phyloP scores from a whole-genome alignment of 2,329 filamentous ascomycete genomes.

The Pyricularia sp. region DNA sequence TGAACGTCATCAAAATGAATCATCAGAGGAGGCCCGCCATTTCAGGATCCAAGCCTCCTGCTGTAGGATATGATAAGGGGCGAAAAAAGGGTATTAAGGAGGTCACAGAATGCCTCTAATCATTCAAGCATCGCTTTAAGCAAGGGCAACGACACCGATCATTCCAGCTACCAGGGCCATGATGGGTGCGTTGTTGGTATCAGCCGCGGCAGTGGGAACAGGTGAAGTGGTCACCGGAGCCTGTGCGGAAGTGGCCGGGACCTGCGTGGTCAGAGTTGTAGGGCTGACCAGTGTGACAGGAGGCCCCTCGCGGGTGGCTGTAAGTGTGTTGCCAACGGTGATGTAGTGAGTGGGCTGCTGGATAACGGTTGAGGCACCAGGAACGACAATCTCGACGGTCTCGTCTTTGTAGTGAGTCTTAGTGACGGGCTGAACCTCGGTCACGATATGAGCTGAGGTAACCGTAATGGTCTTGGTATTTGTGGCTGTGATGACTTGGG shows the following conservation, averaged over 20 bases:
- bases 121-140: slow-evolving; percentile 13
- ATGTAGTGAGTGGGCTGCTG: slow-evolving; percentile 17
- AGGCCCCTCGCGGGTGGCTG: slow-evolving; percentile 13
- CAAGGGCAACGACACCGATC: slow-evolving; percentile 22
- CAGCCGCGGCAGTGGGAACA: slow-evolving; percentile 17
- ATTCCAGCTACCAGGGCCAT: slow-evolving; percentile 25
- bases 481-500: slow-evolving; percentile 28
- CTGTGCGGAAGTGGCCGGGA: slow-evolving; percentile 5
- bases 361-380: slow-evolving; percentile 19
- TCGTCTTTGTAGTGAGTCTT: slow-evolving; percentile 23
- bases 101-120: neutral
- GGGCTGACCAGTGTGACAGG: slow-evolving; percentile 18
- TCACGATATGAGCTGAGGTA: slow-evolving; percentile 23
- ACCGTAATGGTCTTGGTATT: slow-evolving; percentile 25
- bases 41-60: neutral
- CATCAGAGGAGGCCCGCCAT: neutral
- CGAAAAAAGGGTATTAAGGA: neutral
- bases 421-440: slow-evolving; percentile 27
- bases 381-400: slow-evolving; percentile 26
- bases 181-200: slow-evolving; percentile 17
- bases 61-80: neutral
- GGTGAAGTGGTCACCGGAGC: slow-evolving; percentile 7
- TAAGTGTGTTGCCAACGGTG: slow-evolving; percentile 19
- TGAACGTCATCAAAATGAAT: neutral
- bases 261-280: slow-evolving; percentile 13